Evolutionary conservation across 2,329 filamentous ascomycete species (phyloP).

Genomic region (Arthrinium phaeospermum): DNA sequence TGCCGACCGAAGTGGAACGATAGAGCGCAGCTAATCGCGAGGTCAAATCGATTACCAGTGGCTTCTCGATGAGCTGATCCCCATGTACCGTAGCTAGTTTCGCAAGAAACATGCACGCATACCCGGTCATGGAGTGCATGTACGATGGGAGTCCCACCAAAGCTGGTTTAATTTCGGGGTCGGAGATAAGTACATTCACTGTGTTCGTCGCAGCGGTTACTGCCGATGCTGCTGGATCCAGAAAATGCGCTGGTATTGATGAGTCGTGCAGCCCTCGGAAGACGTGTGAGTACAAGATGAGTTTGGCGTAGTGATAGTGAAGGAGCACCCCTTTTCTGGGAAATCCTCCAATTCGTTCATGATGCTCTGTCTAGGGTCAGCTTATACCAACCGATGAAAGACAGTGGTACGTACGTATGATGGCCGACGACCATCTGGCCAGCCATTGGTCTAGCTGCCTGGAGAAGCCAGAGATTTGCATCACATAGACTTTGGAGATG

Average conservation of each 20-base stretch:
- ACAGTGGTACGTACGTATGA: conserved; percentile 35
- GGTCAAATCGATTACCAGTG: conserved; percentile 44
- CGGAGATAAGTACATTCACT: conserved; percentile 49
- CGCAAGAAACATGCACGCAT: conserved; percentile 58
- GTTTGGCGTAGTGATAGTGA: conserved; percentile 49
- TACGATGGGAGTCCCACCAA: conserved; percentile 55
- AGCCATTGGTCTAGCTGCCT: conserved; percentile 46
- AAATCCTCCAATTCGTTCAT: conserved; percentile 45
- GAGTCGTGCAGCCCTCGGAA: conserved; percentile 44
- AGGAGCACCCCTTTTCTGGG: conserved; percentile 45
- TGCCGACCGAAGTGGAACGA: conserved; percentile 46
- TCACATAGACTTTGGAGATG: conserved; percentile 55
- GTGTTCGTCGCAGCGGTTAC: conserved; percentile 48
- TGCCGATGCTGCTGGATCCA: conserved; percentile 41
- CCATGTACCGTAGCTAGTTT: conserved; percentile 52
- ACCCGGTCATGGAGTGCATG: conserved; percentile 58
- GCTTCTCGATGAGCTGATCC: conserved; percentile 44
- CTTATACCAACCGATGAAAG: conserved; percentile 38
- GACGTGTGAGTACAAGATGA: conserved; percentile 49
- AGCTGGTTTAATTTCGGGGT: conserved; percentile 47
- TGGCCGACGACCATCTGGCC: conserved; percentile 39
- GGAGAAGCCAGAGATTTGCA: conserved; percentile 46
- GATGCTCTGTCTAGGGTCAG: conserved; percentile 46
- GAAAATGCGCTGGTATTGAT: conserved; percentile 42
- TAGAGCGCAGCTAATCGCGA: conserved; percentile 46